Evolutionary conservation across 2,329 filamentous ascomycete species (phyloP), one percentile per base, ranked within the genome.

Genomic region (Ascochyta viciae-villosae): DNA sequence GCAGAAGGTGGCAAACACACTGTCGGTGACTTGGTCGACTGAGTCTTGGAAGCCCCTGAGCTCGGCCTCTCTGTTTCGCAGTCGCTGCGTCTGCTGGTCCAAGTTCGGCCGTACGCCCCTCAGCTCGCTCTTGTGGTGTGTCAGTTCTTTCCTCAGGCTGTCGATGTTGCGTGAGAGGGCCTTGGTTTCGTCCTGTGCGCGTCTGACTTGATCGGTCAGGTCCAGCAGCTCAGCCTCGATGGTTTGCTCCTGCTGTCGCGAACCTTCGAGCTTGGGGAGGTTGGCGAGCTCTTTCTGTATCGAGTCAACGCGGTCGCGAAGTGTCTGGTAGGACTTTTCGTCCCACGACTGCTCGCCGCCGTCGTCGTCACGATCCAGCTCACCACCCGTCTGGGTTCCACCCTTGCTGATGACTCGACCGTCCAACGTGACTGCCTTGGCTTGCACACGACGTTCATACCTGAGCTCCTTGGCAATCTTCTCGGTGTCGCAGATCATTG

Each of bases 361-460:
- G 42, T 87, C 85, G 41, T 89, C 86, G n/a, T 67, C 68, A 6
- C 67, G 58, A 1, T 87, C 88, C 27, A 92, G 89, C 59, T 92
- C 89, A 63, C 95, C 95, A 82, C 95, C 95, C 44, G 95, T 98
- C 89, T 99, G 98, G 49, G 96, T 83, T 70, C 95, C 95, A 41
- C 91, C 92, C 74, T 98, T 98, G 80, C 96, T 92, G 62, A 99
- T 97, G 58, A 99, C 89, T 50, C 89, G 94, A n/a, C 95, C 95
- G 71, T 98, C 93, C 12, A 98, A 77, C 0, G 93, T 96, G 12
- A 99, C 94, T 5, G 94, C 93, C 76, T 98, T 98, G 49, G 96
- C 93, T 56, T 93, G 90, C 29, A 97, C 88, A 29, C 86, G 88
- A 61, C 87, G 89, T 54, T 90, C 87, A 72, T 96, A 98, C 72